Conservation (phyloP, 192 early-diverging fungal genomes). For the Rhizophlyctis rosea region DNA sequence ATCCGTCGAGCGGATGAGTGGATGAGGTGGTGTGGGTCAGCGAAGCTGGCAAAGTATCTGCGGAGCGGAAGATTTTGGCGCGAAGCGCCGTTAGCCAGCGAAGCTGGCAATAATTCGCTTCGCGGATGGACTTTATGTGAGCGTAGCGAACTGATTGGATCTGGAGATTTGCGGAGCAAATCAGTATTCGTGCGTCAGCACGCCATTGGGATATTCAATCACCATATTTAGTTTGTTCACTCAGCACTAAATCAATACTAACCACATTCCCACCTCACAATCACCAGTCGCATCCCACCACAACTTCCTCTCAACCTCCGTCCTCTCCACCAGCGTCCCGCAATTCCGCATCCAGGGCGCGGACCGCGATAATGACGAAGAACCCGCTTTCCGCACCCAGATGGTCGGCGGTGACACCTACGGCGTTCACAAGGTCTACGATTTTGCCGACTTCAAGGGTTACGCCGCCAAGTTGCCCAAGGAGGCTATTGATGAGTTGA, state of each 20-base stretch:
- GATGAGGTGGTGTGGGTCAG: not conserved
- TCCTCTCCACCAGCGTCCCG: constrained; percentile 1
- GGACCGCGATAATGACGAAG: constrained; percentile 13
- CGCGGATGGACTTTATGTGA: too few species aligned
- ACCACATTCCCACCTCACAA: not conserved
- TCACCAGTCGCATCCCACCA: not conserved
- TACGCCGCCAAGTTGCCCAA: constrained; percentile 39
- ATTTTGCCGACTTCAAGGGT: constrained; percentile 41
- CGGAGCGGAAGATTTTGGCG: not conserved
- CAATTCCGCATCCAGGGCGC: constrained; percentile 2
- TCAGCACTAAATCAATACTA: not conserved
- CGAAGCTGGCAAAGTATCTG: not conserved
- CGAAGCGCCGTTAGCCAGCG: not conserved
- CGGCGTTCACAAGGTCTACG: constrained; percentile 28
- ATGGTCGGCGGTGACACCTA: constrained; percentile 14
- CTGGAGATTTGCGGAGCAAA: too few species aligned
- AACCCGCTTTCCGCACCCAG: too few species aligned
- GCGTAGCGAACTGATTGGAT: too few species aligned
- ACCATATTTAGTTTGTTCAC: too few species aligned
- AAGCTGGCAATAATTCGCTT: too few species aligned
- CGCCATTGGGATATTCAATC: too few species aligned
- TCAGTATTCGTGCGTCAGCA: too few species aligned
- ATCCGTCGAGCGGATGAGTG: not conserved
- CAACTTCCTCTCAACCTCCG: not conserved
- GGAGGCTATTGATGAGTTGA: constrained; percentile 29